phyloP scores from a whole-genome alignment of 1,284 basidiomycete species.

The Ceratobasidium sp. region DNA sequence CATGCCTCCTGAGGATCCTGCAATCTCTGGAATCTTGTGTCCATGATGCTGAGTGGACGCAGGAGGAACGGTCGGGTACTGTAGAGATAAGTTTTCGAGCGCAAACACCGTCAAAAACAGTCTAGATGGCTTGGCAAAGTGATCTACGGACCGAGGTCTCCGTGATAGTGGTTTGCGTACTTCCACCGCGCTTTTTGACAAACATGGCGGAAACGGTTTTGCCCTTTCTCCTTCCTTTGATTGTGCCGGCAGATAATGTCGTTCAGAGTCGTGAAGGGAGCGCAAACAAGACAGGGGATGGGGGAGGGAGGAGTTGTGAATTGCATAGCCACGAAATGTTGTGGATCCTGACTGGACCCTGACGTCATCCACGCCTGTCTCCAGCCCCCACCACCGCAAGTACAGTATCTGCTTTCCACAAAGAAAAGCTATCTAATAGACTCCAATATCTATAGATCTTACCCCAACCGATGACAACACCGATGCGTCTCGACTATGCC shows the following conservation, averaged over 20 bases:
- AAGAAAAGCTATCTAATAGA: neutral
- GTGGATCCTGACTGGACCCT: constrained; percentile 11
- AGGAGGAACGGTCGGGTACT: constrained; percentile 47
- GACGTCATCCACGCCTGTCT: constrained; percentile 19
- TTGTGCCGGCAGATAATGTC: neutral
- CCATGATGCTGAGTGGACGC: constrained; percentile 46
- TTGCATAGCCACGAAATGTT: neutral
- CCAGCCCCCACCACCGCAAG: neutral
- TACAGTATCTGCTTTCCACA: neutral
- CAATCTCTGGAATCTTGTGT: constrained; percentile 46
- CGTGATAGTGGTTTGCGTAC: constrained; percentile 22
- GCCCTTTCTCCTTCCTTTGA: neutral
- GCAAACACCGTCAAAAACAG: constrained; percentile 2
- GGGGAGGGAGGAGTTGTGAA: neutral
- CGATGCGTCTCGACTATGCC: constrained; percentile 44
- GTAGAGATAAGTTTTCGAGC: neutral
- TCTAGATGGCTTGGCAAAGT: neutral
- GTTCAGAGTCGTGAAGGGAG: no score
- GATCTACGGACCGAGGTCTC: constrained; percentile 9
- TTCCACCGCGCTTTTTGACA: constrained; percentile 32
- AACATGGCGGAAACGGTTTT: neutral
- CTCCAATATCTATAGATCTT: neutral
- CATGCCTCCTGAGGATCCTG: constrained; percentile 47
- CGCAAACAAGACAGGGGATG: neutral
- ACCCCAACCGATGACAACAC: constrained; percentile 26